Evolutionary conservation across 2,329 filamentous ascomycete species (phyloP).

Genomic region (Cladosporium halotolerans): DNA sequence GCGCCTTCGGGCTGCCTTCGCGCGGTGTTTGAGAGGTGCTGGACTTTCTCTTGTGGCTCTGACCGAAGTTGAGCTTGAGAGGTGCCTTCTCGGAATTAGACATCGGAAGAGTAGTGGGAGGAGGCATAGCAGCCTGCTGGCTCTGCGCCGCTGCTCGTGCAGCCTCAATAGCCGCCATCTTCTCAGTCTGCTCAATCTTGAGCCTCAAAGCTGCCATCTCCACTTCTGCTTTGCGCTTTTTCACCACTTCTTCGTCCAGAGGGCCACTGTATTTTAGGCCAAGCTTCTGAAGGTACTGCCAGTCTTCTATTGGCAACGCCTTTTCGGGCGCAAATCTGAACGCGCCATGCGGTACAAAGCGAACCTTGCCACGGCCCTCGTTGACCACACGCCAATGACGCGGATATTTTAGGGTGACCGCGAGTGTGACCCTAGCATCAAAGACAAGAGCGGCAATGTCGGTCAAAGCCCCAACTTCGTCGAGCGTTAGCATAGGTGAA

Average conservation of each 20-base stretch:
- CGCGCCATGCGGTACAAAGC: conserved; percentile 24
- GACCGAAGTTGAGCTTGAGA: conserved; percentile 21
- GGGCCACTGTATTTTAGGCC: conserved; percentile 28
- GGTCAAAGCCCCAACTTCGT: conserved; percentile 51
- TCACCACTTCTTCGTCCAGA: conserved; percentile 14
- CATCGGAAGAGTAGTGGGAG: conserved; percentile 9
- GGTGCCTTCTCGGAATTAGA: conserved; percentile 19
- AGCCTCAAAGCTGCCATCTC: not conserved
- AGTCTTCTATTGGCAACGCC: conserved; percentile 25
- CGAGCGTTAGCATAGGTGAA: conserved; percentile 44
- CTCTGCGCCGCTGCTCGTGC: not conserved
- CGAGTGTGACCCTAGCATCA: conserved; percentile 44
- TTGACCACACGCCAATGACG: conserved; percentile 52
- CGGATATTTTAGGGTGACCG: conserved; percentile 49
- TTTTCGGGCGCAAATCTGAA: conserved; percentile 24
- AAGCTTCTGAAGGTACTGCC: conserved; percentile 22
- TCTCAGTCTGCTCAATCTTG: not conserved
- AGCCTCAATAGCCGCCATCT: conserved; percentile 1
- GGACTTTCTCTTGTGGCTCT: conserved; percentile 23
- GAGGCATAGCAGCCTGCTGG: conserved; percentile 13
- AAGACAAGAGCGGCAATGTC: conserved; percentile 54
- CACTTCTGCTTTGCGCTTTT: not conserved
- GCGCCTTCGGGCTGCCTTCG: conserved; percentile 23
- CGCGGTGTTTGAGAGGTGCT: conserved; percentile 17
- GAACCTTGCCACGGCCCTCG: conserved; percentile 44